These are phyloP conservation scores for Paramecium sexaurelia DNA, from an alignment of 73 alveolate genomes.

Conservation along the genomic window DNA sequence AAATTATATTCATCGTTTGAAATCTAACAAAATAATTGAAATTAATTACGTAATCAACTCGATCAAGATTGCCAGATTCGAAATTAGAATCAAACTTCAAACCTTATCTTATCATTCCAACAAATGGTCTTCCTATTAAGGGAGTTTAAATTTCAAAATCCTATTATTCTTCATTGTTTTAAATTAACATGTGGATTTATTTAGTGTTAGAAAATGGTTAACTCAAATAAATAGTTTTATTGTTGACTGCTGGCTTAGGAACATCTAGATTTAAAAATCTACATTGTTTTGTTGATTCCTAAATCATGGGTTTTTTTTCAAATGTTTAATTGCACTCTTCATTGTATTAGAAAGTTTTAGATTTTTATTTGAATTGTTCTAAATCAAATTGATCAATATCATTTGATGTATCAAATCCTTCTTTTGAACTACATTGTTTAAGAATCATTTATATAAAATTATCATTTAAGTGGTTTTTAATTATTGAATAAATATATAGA, in stretches of 20 bases:
- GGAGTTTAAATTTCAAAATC: background rate
- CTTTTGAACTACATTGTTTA: conserved; percentile 44
- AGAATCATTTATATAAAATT: conserved; percentile 43
- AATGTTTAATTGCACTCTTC: background rate
- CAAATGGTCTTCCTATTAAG: background rate
- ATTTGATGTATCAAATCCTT: conserved; percentile 34
- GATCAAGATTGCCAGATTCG: conserved; percentile 66
- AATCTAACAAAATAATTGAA: conserved; percentile 16
- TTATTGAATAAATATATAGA: background rate
- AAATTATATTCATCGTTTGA: conserved; percentile 71
- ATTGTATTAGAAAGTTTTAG: background rate
- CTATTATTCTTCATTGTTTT: background rate
- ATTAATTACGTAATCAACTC: conserved; percentile 48
- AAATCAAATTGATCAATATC: background rate
- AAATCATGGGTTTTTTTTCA: background rate
- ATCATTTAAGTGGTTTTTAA: background rate
- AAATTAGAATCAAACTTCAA: conserved; percentile 60
- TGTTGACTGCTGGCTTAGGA: background rate
- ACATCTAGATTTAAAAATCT: background rate
- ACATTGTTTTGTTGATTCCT: background rate
- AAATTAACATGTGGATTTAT: background rate
- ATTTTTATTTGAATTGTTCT: background rate
- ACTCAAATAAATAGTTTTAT: conserved; percentile 30
- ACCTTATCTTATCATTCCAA: conserved; percentile 19
- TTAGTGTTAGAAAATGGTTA: background rate